Base-by-base conservation (phyloP, 306 rosid species). In the Vigna radiata region DNA sequence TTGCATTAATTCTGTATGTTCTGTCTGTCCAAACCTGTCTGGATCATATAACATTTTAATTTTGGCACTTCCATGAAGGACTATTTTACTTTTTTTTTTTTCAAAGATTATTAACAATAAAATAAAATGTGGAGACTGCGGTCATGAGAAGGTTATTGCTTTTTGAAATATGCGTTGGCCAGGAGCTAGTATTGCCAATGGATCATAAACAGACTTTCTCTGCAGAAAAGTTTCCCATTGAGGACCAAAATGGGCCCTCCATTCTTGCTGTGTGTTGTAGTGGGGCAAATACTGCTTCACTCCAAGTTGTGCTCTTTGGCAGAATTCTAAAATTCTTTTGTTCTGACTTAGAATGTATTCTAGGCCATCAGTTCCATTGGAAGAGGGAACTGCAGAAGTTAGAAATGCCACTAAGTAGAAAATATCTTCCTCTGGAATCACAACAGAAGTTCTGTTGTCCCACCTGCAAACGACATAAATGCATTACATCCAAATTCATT, bases 131-230 rank as follows among this genome's bases (percentile, higher is more conserved):
- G 61, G 60, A 68, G 27, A 44, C 16, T 44, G 13, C 0, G 27
- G 62, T 90, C 86, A 88, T 71, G 88, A 89, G 81, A 77, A 77
- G 75, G 86, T 43, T 75, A 65, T 86, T 86, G 92, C 85, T 87
- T 88, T 92, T 78, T 83, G 94, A 85, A 96, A 92, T 88, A 96
- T 92, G 85, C 93, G 77, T 73, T 90, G 99, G 75, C 99, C 99
- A 27, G 99, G 97, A 77, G 93, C 87, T 19, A 95, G 93, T 79
- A 95, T 83, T 75, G 85, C 97, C 81, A 95, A 85, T 55, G 99
- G 99, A 88, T 95, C 99, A 85, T 89, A 92, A 73, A 76, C 78
- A 55, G 85, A 81, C 87, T 95, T 95, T 85, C 96, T 90, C 76
- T 83, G 85, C 37, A 75, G 86, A 75, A 90, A 92, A 52, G 72